phyloP scores from a whole-genome alignment of 2,329 filamentous ascomycete species.

The Cercospora sesami region DNA sequence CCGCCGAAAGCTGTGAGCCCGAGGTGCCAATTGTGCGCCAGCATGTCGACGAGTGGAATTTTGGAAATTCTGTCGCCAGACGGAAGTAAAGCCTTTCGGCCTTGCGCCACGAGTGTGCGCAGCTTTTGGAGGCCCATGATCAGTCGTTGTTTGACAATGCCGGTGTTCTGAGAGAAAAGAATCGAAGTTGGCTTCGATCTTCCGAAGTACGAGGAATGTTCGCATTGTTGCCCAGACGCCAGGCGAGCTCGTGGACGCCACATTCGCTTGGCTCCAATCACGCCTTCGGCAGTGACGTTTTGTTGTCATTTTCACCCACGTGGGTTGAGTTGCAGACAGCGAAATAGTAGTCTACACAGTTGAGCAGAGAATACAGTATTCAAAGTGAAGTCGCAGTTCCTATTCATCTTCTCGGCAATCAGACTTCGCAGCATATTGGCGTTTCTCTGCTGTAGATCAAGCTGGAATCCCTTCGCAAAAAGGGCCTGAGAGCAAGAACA shows the following conservation, averaged over 20 bases:
- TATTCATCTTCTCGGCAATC: not conserved
- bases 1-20: constrained; percentile 45
- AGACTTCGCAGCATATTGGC: not conserved
- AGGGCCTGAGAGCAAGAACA: not conserved
- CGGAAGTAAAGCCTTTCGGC: constrained; percentile 18
- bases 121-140: too few species aligned
- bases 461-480: not conserved
- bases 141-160: too few species aligned
- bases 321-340: not conserved
- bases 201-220: not conserved
- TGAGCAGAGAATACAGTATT: not conserved
- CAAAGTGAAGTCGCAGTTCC: too few species aligned
- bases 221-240: not conserved
- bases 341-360: not conserved
- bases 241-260: constrained; percentile 1
- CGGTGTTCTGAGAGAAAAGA: too few species aligned
- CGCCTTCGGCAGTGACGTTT: constrained; percentile 1
- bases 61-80: constrained; percentile 11
- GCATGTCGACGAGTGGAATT: constrained; percentile 24
- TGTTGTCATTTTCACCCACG: not conserved
- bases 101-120: not conserved
- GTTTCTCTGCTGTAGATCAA: not conserved
- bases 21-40: constrained; percentile 31
- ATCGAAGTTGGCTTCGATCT: not conserved
- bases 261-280: constrained; percentile 9